Base-by-base conservation (phyloP, 495 filamentous ascomycete species). In the Jackrogersella minutella region DNA sequence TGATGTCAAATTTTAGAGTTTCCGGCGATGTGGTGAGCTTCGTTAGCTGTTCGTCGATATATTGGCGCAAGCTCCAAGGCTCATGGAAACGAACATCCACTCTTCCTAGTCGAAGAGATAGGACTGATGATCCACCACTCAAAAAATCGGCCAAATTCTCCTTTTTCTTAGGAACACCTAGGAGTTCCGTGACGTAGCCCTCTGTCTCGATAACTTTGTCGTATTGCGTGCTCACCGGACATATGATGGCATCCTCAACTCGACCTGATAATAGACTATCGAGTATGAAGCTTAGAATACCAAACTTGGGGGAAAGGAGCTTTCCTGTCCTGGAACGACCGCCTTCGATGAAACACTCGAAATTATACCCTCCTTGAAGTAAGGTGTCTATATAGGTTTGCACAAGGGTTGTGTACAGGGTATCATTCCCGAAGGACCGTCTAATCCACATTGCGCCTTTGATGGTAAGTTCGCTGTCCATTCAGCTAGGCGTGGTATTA, bases 151-250 rank as follows among this genome's bases (percentile, higher is more conserved):
- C 85, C 52, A 99, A 77, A 65, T 96, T 97, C 73, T 99, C 95
- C 76, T 97, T 95, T 56, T 88, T 90, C 73, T 99, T 98, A 0
- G 95, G 95, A 40, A 95, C 88, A 19, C 95, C 95, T 3, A 99
- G 82, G 3, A 99, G 86, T 75, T 98, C 95, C 52, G 87, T 93
- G 50, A 97, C 93, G 72, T 98, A 99, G 14, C 92, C 95, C 70
- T 97, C 94, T 6, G 93, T 97, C 75, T 99, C 95, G 46, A 99
- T 91, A 47, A 99, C 95, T 69, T 97, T 99, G 82, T 99, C 95
- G 73, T 99, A 99, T 71, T 98, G 95, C 1, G 93, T 97, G 74
- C 91, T 94, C 26, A 99, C 95, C 2, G 94, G 94, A 68, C 93
- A 96, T 41, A 99, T 89, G 24, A 96, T 90, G 13, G 92, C 90